phyloP scores from a whole-genome alignment of 1,284 basidiomycete species.

The Ganoderma sinense region DNA sequence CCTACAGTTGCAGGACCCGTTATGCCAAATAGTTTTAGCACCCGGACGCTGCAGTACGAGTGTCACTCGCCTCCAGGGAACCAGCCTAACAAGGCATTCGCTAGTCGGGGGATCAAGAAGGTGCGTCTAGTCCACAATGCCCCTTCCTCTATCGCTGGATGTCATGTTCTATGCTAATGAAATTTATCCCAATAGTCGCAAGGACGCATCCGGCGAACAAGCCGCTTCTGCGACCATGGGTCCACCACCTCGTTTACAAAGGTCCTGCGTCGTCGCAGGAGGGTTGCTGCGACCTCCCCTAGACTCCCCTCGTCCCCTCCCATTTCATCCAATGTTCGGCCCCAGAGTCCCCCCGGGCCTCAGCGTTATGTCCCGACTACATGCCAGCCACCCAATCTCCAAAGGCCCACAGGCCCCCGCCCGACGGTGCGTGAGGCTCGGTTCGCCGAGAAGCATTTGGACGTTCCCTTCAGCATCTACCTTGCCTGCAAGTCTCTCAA shows the following conservation, averaged over 20 bases:
- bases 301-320: background rate
- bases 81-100: background rate
- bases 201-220: background rate
- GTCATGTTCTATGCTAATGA: background rate
- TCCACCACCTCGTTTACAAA: background rate
- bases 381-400: too few species aligned
- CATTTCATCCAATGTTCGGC: background rate
- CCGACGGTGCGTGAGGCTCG: too few species aligned
- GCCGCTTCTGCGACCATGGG: background rate
- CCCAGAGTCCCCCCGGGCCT: too few species aligned
- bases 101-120: background rate
- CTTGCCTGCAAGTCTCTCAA: too few species aligned
- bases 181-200: background rate
- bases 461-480: too few species aligned
- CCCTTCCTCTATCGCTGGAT: background rate
- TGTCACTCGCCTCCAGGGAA: background rate
- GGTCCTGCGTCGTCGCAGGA: background rate
- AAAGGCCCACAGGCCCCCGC: too few species aligned
- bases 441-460: too few species aligned
- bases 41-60: background rate
- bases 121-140: background rate
- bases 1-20: too few species aligned
- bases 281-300: background rate
- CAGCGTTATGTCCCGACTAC: too few species aligned
- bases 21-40: too few species aligned